A percentile compares a stretch with the other conserved stretches of the same genome.
Evolutionary conservation across 371 early-diverging fungal species (phyloP).

Genomic region (Apophysomyces trapeziformis): DNA sequence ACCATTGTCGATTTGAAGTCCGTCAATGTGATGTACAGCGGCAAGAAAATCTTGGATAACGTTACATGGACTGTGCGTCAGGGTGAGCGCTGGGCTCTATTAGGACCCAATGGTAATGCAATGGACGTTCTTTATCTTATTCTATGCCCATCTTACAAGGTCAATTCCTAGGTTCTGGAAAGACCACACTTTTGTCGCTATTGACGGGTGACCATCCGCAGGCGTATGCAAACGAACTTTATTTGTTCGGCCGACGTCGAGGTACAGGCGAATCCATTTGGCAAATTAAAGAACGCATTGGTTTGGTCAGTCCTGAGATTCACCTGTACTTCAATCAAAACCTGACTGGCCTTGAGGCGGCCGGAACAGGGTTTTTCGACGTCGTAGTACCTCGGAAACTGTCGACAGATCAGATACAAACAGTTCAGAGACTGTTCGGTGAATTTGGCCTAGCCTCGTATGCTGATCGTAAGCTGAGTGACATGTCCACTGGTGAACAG

Average conservation of each 20-base stretch:
- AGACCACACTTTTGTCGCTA: constrained; percentile 65
- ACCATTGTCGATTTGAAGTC: constrained; percentile 49
- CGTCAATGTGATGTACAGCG: constrained; percentile 52
- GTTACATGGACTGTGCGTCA: constrained; percentile 56
- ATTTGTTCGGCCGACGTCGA: constrained; percentile 59
- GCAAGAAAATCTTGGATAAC: constrained; percentile 46
- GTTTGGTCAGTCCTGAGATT: constrained; percentile 61
- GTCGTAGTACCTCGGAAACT: constrained; percentile 43
- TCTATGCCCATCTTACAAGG: constrained; percentile 1
- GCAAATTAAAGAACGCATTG: constrained; percentile 58
- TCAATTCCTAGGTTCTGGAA: constrained; percentile 52
- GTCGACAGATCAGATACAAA: constrained; percentile 24
- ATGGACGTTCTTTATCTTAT: background rate
- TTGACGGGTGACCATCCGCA: constrained; percentile 69
- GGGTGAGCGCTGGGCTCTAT: constrained; percentile 62
- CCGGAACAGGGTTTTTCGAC: constrained; percentile 53
- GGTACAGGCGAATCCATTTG: constrained; percentile 63
- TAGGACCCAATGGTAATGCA: constrained; percentile 55
- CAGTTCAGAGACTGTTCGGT: constrained; percentile 33
- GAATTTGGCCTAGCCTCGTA: constrained; percentile 47
- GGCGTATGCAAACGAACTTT: constrained; percentile 62
- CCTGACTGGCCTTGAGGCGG: constrained; percentile 46
- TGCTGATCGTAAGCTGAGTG: constrained; percentile 32
- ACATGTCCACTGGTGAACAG: constrained; percentile 63
- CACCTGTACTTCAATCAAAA: constrained; percentile 59